Base-by-base conservation (phyloP, 2,329 filamentous ascomycete genomes). In the Clonostachys sp. region DNA sequence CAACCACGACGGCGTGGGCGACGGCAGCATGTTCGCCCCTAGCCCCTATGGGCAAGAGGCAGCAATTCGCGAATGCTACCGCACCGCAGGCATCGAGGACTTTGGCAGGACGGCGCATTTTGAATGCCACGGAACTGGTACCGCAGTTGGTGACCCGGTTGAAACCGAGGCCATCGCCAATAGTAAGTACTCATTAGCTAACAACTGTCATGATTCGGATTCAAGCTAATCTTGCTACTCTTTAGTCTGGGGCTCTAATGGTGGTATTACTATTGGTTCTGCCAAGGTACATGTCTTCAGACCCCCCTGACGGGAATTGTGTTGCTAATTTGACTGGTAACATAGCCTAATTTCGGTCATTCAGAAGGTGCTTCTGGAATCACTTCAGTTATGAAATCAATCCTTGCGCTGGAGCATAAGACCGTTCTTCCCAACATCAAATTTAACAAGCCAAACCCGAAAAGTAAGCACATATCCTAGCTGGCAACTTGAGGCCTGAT, bases 101-200 rank as follows among this genome's bases (percentile, higher is more conserved):
- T 57, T 61, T n/a, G 45, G 55, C 2, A 54, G 64, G 12, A 73
- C 71, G 0, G 62, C 57, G 0, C 76, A 66, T 45, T 64, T 75
- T 40, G 74, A 77, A 50, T 66, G 63, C 24, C 74, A 77, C 39
- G 73, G 71, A 0, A 75, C 73, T 0, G 72, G 72, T 1, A 77
- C 73, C 0, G 46, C 53, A 3, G 61, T 58, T 1, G 74, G 74
- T 0, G 73, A 76, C 44, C 67, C 67, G 0, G 55, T 67, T 7
- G 73, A 76, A 46, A 59, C 65, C 1, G 47, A 47, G 0, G 69
- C 69, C 0, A 60, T 75, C 18, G 48, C 42, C 4, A 30, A 30
- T 30, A 30, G 24, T 30, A 30, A 30, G 24, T 30, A 10, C 24
- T 30, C 9, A 30, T 30, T 30, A 30, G 9, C 9, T 4, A 10